A percentile compares a stretch with the other conserved stretches of the same genome.
These are phyloP conservation scores for Eutrema heterophyllum DNA, from an alignment of 345 rosid genomes.

Conservation along the genomic window DNA sequence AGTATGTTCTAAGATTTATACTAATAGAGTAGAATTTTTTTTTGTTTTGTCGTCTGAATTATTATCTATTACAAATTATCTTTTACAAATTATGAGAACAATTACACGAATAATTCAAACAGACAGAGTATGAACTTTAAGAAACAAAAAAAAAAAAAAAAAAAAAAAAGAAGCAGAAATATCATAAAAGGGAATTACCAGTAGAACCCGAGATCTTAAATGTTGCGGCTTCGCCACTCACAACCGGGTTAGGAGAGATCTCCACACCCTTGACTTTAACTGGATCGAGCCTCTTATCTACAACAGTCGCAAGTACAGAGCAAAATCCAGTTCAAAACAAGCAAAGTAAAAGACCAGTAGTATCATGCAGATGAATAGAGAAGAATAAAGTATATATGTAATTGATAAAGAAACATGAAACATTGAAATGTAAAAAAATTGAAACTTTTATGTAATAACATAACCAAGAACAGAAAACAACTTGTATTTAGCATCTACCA, in stretches of 20 bases:
- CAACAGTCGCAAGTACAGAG: not conserved
- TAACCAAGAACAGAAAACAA: not conserved
- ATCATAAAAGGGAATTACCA: conserved; percentile 25
- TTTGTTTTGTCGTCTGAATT: too few species aligned
- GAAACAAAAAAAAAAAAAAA: too few species aligned
- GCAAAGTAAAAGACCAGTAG: not conserved
- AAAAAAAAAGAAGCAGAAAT: not conserved
- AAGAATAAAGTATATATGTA: not conserved
- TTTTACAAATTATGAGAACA: too few species aligned
- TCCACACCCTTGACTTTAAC: conserved; percentile 46
- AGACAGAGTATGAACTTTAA: too few species aligned
- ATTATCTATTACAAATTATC: too few species aligned
- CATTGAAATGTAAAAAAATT: not conserved
- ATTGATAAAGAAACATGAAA: not conserved
- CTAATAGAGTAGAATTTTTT: not conserved
- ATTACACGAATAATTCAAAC: too few species aligned
- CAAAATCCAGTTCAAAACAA: not conserved
- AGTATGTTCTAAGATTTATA: not conserved
- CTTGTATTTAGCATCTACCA: too few species aligned
- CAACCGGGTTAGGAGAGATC: conserved; percentile 59
- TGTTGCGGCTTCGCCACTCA: conserved; percentile 45
- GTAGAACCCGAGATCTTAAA: conserved; percentile 56
- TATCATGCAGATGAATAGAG: not conserved
- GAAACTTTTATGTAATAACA: not conserved
- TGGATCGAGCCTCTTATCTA: conserved; percentile 42